Evolutionary conservation across 2,329 filamentous ascomycete genomes (phyloP).

Genomic region (Chaetomium sp.): DNA sequence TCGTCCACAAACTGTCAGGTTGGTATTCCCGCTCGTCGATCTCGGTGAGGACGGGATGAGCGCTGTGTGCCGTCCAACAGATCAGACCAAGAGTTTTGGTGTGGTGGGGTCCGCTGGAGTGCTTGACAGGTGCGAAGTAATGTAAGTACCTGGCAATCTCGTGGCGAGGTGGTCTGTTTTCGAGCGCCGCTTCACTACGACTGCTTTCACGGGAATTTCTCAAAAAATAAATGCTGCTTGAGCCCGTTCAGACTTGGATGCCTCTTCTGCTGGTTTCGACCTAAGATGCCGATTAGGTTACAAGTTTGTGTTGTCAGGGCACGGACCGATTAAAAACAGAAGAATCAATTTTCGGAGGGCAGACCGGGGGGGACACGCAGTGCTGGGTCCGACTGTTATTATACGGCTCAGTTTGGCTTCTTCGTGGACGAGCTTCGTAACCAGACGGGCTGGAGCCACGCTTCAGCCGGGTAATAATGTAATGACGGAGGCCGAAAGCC

Average conservation of each 20-base stretch:
- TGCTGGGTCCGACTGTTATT: constrained; percentile 16
- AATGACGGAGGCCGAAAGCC: background rate
- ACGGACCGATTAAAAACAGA: constrained; percentile 2
- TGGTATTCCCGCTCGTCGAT: constrained; percentile 13
- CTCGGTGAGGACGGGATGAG: constrained; percentile 15
- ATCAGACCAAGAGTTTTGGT: constrained; percentile 15
- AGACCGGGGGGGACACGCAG: background rate
- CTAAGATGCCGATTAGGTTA: background rate
- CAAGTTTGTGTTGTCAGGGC: constrained; percentile 14
- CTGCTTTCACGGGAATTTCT: background rate
- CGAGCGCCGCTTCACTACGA: background rate
- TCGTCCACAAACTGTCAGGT: constrained; percentile 8
- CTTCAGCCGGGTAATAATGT: constrained; percentile 9
- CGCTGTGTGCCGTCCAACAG: constrained; percentile 12
- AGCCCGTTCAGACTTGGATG: background rate
- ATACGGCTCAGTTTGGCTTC: constrained; percentile 3
- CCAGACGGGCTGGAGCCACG: background rate
- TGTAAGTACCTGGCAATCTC: background rate
- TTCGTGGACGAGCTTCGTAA: background rate
- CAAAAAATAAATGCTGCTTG: background rate
- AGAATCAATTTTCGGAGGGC: background rate
- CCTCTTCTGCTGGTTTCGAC: background rate
- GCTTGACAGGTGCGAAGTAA: background rate
- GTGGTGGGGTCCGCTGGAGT: constrained; percentile 9
- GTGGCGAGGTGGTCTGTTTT: background rate